Evolutionary conservation across 2,329 filamentous ascomycete species (phyloP).

Genomic region (Penicillium italicum): DNA sequence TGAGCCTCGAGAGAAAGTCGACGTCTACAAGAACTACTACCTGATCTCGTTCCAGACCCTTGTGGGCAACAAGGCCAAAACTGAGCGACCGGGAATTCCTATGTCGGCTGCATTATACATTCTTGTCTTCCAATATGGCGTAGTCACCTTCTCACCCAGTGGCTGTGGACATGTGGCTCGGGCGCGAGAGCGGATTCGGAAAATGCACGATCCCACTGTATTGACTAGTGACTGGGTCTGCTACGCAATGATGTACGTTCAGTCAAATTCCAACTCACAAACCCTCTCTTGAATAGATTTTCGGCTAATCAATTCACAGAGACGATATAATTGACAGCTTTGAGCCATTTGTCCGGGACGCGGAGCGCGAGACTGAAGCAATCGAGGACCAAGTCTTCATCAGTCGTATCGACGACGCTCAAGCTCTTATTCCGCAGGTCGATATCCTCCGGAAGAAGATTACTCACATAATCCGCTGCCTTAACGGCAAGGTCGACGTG

Average conservation of each 20-base stretch:
- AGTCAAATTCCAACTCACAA: neutral
- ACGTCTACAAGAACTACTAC: conserved; percentile 94
- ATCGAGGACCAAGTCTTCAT: conserved; percentile 96
- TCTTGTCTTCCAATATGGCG: conserved; percentile 88
- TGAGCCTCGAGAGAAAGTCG: conserved; percentile 94
- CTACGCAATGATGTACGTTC: conserved; percentile 88
- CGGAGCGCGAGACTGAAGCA: conserved; percentile 79
- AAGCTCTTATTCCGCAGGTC: conserved; percentile 76
- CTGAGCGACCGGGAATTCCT: conserved; percentile 68
- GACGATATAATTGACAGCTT: conserved; percentile 97
- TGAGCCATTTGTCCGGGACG: conserved; percentile 75
- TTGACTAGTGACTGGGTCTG: conserved; percentile 97
- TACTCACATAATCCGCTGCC: conserved; percentile 80
- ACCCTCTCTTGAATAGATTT: neutral
- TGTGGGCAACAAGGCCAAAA: conserved; percentile 65
- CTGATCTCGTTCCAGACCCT: conserved; percentile 92
- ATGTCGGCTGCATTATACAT: conserved; percentile 93
- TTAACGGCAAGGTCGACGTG: conserved; percentile 93
- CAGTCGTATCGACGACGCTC: conserved; percentile 81
- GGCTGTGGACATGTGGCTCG: conserved; percentile 79
- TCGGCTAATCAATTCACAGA: conserved; percentile 40
- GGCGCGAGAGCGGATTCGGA: conserved; percentile 81
- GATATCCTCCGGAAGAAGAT: conserved; percentile 88
- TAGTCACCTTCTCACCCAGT: conserved; percentile 86
- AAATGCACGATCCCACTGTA: conserved; percentile 85